phyloP scores from a whole-genome alignment of 208 protist species.

The Leishmania turanica region DNA sequence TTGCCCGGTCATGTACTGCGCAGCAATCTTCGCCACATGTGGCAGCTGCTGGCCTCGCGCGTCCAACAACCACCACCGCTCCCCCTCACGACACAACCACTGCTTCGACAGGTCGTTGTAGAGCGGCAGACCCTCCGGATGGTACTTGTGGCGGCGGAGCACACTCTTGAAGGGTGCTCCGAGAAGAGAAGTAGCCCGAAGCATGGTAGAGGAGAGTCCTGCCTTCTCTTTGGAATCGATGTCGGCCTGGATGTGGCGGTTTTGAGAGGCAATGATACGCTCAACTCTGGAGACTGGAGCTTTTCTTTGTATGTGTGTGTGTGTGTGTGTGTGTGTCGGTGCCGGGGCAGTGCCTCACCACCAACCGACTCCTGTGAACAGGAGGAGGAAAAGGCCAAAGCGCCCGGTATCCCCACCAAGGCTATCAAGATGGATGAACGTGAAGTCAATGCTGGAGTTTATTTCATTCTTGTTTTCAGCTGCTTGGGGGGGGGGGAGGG shows the following conservation, averaged over 20 bases:
- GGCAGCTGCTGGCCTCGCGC: conserved; percentile 88
- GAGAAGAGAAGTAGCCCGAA: conserved; percentile 35
- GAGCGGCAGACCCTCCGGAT: conserved; percentile 84
- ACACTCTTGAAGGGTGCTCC: conserved; percentile 88
- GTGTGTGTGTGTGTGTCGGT: background rate
- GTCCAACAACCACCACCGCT: conserved; percentile 92
- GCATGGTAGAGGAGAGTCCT: conserved; percentile 36
- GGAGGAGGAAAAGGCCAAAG: background rate
- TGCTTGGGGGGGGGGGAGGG: no score
- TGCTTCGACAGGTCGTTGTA: conserved; percentile 94
- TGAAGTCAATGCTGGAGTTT: background rate
- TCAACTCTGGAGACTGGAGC: background rate
- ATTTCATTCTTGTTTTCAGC: background rate
- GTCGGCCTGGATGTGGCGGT: background rate
- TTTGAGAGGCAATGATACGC: background rate
- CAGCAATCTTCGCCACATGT: conserved; percentile 75
- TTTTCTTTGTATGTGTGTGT: background rate
- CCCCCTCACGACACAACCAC: conserved; percentile 88
- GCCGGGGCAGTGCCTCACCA: background rate
- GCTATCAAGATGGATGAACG: background rate
- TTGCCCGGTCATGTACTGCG: conserved; percentile 92
- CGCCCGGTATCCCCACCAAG: background rate
- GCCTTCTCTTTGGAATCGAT: background rate
- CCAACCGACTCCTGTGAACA: background rate
- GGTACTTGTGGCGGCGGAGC: conserved; percentile 89